These are phyloP conservation scores for Phragmites australis DNA, from an alignment of 176 grass and related monocot genomes.

Conservation along the genomic window DNA sequence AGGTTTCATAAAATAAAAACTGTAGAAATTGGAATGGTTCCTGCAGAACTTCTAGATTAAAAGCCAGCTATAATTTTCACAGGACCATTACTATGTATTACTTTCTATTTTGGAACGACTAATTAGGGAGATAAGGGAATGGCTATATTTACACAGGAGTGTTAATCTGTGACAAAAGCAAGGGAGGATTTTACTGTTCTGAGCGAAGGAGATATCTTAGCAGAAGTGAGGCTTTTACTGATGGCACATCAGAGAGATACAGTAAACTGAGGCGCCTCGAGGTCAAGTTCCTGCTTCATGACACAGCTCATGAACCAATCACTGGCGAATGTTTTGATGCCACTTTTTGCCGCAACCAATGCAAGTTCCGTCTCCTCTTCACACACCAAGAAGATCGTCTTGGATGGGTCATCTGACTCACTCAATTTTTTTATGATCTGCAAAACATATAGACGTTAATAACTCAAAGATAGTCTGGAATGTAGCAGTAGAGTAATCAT, in stretches of 20 bases:
- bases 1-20: too few species aligned
- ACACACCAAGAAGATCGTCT: slow-evolving; percentile 70
- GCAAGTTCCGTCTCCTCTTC: slow-evolving; percentile 73
- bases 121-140: not conserved
- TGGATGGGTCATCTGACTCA: slow-evolving; percentile 45
- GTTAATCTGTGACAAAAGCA: not conserved
- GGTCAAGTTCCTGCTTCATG: slow-evolving; percentile 86
- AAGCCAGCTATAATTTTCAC: not conserved
- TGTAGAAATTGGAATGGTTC: too few species aligned
- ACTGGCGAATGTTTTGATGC: slow-evolving; percentile 66
- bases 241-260: slow-evolving; percentile 54
- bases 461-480: not conserved
- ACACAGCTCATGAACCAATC: slow-evolving; percentile 90
- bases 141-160: slow-evolving; percentile 13
- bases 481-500: not conserved
- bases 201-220: not conserved
- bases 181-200: too few species aligned
- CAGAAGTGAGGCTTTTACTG: slow-evolving; percentile 1
- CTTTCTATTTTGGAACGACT: not conserved
- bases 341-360: slow-evolving; percentile 51
- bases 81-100: not conserved
- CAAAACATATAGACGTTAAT: slow-evolving; percentile 1
- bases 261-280: slow-evolving; percentile 71
- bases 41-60: too few species aligned
- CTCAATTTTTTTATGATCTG: slow-evolving; percentile 57